phyloP scores from a whole-genome alignment of 208 protist species.

The Perkinsela sp. region DNA sequence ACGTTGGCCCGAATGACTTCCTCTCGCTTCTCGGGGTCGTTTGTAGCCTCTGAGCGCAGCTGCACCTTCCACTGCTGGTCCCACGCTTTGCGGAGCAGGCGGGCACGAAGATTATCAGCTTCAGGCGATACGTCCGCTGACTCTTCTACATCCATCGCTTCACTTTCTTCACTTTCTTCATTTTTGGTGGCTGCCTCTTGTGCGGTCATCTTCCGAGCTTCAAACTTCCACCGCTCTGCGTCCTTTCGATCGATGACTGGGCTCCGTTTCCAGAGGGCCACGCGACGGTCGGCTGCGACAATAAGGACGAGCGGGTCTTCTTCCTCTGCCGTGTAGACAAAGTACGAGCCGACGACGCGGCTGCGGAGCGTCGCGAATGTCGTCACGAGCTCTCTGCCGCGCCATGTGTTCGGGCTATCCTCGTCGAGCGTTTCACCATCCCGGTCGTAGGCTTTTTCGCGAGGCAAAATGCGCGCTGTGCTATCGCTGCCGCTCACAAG shows the following conservation, averaged over 20 bases:
- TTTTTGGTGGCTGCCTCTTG: not conserved
- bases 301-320: constrained; percentile 19
- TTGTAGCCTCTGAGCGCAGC: not conserved
- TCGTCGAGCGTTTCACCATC: not conserved
- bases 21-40: not conserved
- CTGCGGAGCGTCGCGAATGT: constrained; percentile 26
- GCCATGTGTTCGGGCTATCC: not conserved
- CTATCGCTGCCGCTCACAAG: constrained; percentile 50
- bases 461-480: constrained; percentile 55
- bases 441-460: constrained; percentile 2
- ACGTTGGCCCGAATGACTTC: not conserved
- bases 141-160: not conserved
- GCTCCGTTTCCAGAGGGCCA: constrained; percentile 20
- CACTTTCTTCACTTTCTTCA: not conserved
- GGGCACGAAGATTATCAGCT: too few relatives aligned
- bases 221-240: not conserved
- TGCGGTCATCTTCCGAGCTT: not conserved
- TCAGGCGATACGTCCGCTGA: too few relatives aligned
- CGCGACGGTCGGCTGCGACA: constrained; percentile 41
- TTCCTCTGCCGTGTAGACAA: constrained; percentile 13
- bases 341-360: constrained; percentile 54
- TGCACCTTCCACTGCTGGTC: not conserved
- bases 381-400: not conserved
- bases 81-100: not conserved
- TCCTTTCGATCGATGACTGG: not conserved